These are phyloP conservation scores for Blastomyces emzantsi DNA, from an alignment of 2,329 filamentous ascomycete species.

Conservation along the genomic window DNA sequence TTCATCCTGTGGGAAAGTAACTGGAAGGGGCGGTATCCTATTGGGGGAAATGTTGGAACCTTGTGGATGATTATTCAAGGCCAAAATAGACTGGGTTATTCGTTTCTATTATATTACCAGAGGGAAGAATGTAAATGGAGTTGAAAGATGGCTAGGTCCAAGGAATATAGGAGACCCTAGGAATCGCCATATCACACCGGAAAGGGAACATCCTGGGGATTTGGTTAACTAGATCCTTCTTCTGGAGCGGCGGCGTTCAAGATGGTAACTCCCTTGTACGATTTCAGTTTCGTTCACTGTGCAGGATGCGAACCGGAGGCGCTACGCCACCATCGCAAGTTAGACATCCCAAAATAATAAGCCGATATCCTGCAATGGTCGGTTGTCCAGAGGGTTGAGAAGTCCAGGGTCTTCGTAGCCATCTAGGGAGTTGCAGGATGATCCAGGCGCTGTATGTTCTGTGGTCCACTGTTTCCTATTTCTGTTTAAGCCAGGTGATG, in stretches of 20 bases:
- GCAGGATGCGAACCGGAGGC: background rate
- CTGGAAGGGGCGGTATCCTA: background rate
- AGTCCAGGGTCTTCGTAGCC: background rate
- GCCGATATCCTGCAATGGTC: background rate
- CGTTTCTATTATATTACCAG: background rate
- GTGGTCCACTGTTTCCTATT: slow-evolving; percentile 6
- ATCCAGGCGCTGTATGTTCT: slow-evolving; percentile 3
- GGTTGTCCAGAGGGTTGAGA: background rate
- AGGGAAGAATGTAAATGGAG: background rate
- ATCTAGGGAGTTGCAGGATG: background rate
- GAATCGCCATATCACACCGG: background rate
- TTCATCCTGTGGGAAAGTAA: background rate
- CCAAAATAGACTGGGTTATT: background rate
- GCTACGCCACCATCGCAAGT: background rate
- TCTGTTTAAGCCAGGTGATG: background rate
- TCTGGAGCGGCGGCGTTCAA: background rate
- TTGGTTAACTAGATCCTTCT: background rate
- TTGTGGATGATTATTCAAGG: background rate
- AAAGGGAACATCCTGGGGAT: background rate
- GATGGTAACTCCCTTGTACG: background rate
- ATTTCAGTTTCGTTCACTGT: background rate
- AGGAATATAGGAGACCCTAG: background rate
- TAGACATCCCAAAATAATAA: background rate
- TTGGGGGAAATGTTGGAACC: background rate
- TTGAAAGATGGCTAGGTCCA: background rate